Evolutionary conservation across 768 basidiomycete genomes (phyloP).

Genomic region (Sarcodon aspratus): DNA sequence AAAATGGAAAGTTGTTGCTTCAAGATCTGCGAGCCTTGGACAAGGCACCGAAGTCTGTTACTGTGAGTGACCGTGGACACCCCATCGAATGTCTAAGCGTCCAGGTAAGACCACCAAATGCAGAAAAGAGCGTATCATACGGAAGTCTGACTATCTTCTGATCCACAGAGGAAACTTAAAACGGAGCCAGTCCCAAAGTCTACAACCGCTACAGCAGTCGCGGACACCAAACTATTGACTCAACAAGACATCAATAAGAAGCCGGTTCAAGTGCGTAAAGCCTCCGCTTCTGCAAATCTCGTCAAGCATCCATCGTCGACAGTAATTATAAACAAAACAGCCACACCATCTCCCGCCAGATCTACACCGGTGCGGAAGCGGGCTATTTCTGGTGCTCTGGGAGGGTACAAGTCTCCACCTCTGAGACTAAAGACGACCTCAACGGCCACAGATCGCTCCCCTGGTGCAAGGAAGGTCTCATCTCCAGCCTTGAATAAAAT

Average conservation of each 20-base stretch:
- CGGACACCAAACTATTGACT: constrained; percentile 13
- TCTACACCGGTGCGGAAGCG: not conserved
- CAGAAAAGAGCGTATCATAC: not conserved
- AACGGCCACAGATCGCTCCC: not conserved
- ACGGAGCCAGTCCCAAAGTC: constrained; percentile 5
- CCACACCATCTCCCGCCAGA: constrained; percentile 1
- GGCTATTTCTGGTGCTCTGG: constrained; percentile 1
- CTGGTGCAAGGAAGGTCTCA: not conserved
- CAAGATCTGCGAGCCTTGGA: constrained; percentile 57
- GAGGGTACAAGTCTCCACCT: too few species aligned
- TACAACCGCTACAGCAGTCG: constrained; percentile 6
- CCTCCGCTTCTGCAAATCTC: not conserved
- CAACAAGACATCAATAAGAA: constrained; percentile 13
- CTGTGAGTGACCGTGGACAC: constrained; percentile 34
- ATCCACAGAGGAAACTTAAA: constrained; percentile 11
- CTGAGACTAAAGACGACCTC: not conserved
- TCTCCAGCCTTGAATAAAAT: constrained; percentile 1
- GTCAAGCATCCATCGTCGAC: not conserved
- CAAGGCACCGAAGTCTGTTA: constrained; percentile 44
- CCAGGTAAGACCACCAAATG: constrained; percentile 30
- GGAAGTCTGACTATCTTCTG: not conserved
- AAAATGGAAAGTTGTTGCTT: constrained; percentile 49
- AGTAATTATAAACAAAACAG: not conserved
- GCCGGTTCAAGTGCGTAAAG: not conserved
- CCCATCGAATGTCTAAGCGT: constrained; percentile 43